Evolutionary conservation across 1,139 yeast genomes (phyloP).

Genomic region (Candida frijolesensis): DNA sequence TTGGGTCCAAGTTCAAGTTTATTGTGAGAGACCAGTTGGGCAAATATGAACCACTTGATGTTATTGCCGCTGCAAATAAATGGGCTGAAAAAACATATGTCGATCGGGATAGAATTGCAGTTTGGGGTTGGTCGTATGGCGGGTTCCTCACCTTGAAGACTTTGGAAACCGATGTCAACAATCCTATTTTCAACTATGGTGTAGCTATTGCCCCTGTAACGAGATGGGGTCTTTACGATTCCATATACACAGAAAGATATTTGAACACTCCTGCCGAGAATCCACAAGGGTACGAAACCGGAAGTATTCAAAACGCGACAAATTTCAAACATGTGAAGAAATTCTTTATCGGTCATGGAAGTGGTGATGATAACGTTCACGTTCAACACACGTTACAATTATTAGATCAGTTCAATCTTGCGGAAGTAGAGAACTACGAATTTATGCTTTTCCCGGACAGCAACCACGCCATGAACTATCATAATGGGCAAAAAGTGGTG

Average conservation of each 20-base stretch:
- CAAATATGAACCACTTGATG: constrained; percentile 68
- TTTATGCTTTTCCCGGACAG: constrained; percentile 78
- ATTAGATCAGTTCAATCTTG: constrained; percentile 61
- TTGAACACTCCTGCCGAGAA: constrained; percentile 71
- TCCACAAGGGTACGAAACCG: constrained; percentile 53
- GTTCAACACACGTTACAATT: constrained; percentile 70
- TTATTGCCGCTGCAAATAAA: constrained; percentile 64
- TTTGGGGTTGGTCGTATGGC: constrained; percentile 88
- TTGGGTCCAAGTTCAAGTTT: constrained; percentile 56
- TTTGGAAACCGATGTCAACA: constrained; percentile 62
- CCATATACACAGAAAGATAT: constrained; percentile 77
- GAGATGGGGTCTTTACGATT: constrained; percentile 73
- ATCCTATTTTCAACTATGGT: constrained; percentile 64
- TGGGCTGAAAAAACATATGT: constrained; percentile 61
- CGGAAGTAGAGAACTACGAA: constrained; percentile 67
- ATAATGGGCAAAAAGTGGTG: constrained; percentile 67
- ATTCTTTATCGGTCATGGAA: constrained; percentile 74
- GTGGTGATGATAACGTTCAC: constrained; percentile 84
- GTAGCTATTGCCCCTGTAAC: constrained; percentile 84
- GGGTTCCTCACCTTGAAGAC: constrained; percentile 78
- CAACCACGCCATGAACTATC: constrained; percentile 70
- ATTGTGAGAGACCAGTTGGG: constrained; percentile 69
- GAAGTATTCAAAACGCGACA: constrained; percentile 54
- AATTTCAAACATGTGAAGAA: constrained; percentile 53
- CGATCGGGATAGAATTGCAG: constrained; percentile 59